Evolutionary conservation across 2,329 filamentous ascomycete genomes (phyloP), one percentile per base, ranked within the genome.

Genomic region (Fusarium sp.): DNA sequence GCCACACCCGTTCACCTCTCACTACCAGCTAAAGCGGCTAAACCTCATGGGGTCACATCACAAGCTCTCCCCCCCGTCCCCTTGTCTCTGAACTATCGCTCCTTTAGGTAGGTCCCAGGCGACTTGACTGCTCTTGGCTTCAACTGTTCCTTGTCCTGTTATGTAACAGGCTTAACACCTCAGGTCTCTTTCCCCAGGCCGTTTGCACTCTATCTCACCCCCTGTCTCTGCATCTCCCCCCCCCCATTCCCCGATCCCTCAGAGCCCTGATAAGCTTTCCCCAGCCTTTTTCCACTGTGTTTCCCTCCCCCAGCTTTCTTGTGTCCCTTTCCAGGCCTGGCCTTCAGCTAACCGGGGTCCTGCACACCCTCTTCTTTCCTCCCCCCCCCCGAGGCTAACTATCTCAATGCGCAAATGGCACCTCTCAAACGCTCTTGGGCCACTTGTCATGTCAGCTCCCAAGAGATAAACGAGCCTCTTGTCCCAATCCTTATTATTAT

Each of bases 281-380:
- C 28, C 28, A 30, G 28, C 26, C 26, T 8, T 26, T 30, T 11
- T 4, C 10, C 10, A 11, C 9, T 30, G 28, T 30, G 28, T 30
- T 30, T 30, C 28, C 28, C 28, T 45, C 56, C 55, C 48, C 20
- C 30, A 43, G 14, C 51, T 54, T 54, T 48, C 47, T 28, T 28
- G 20, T 54, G 22, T 19, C 26, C 56, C 56, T 43, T 39, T 61
- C 61, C 49, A 45, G 33, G 8, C 35, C 46, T 41, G 33, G 8
- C 35, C 46, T 41, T 49, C 37, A 48, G 52, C 56, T 62, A 61
- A 54, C 51, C 13, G 24, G 53, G 41, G 41, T 57, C 44, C n/a
- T 59, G 30, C 37, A 60, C 56, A 61, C 58, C 56, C 57, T 53
- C 54, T 32, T 57, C 17, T 33, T 28, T 14, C 28, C 14, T 20